These are phyloP conservation scores for Hawksworthiomyces lignivorus DNA, from an alignment of 2,329 filamentous ascomycete species.

Conservation along the genomic window DNA sequence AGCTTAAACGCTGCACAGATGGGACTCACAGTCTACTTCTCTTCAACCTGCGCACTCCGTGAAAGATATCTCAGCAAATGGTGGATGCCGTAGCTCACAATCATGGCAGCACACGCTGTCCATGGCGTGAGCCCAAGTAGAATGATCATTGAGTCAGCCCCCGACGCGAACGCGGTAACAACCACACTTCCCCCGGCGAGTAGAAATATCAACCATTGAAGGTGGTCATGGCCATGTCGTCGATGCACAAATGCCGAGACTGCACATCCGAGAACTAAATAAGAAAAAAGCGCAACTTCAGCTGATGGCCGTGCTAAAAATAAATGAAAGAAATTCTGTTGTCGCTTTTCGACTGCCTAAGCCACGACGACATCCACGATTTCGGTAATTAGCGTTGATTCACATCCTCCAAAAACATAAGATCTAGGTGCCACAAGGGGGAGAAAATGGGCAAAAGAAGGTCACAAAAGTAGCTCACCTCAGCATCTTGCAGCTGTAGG, in stretches of 20 bases:
- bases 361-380: not conserved
- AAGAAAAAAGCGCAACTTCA: slow-evolving; percentile 24
- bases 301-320: slow-evolving; percentile 24
- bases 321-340: not conserved
- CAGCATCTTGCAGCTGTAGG: too few relatives aligned
- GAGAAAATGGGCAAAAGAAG: not conserved
- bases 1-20: too few relatives aligned
- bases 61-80: not conserved
- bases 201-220: slow-evolving; percentile 25
- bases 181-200: slow-evolving; percentile 18
- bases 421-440: not conserved
- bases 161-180: slow-evolving; percentile 18
- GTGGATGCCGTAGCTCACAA: slow-evolving; percentile 16
- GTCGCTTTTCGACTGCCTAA: not conserved
- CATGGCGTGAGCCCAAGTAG: slow-evolving; percentile 28
- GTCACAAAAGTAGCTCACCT: not conserved
- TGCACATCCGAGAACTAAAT: slow-evolving; percentile 27
- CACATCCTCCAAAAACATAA: too few relatives aligned
- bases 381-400: not conserved
- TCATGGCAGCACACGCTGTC: slow-evolving; percentile 29
- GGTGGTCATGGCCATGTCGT: slow-evolving; percentile 22
- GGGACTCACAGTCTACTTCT: too few relatives aligned
- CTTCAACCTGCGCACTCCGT: too few relatives aligned
- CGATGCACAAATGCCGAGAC: slow-evolving; percentile 29
- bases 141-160: slow-evolving; percentile 22